Base-by-base conservation (phyloP, 257 asterid genomes). In the Penstemon eatonii region DNA sequence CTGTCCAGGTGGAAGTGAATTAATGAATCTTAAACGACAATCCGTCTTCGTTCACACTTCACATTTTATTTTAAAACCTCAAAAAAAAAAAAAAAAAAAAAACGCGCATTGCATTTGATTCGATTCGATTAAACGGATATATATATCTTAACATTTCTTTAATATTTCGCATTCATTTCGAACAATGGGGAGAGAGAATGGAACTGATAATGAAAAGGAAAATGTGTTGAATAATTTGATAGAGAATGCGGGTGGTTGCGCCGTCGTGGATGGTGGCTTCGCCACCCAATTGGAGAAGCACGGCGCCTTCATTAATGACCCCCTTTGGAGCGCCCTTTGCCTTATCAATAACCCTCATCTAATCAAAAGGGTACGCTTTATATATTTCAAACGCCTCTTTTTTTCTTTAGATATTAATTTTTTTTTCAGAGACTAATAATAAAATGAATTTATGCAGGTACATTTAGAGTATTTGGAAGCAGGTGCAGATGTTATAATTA, bases 241-340 rank as follows among this genome's bases (percentile, higher is more conserved):
- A 6, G 69, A 37, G 75, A 81, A 74, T 38, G 79, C 89, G 5
- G 96, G 96, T 11, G 97, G 95, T 36, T 88, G 95, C 73, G 95
- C 95, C 65, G 91, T 91, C 66, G 75, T 91, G 63, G 97, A 91
- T 41, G 96, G 97, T 8, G 96, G 97, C 53, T 86, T 91, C 69
- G 89, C 96, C 56, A 91, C 96, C 63, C 88, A 88, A 76, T 83
- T 91, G 3, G 89, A 88, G 80, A 74, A 19, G 18, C 93, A 85
- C 57, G 96, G 96, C 47, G 96, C 96, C 63, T 58, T 76, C 76
- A 83, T 91, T 51, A 78, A 91, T 57, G 97, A 91, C 69, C 95
- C 97, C 19, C 88, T 91, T 6, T 91, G 96, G 97, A 89, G 91
- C 61, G 91, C 96, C 19, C 82, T 90, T 61, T 90, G 86, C 73